Evolutionary conservation across 495 filamentous ascomycete species (phyloP).

Genomic region (Astrocystis sublimbata): DNA sequence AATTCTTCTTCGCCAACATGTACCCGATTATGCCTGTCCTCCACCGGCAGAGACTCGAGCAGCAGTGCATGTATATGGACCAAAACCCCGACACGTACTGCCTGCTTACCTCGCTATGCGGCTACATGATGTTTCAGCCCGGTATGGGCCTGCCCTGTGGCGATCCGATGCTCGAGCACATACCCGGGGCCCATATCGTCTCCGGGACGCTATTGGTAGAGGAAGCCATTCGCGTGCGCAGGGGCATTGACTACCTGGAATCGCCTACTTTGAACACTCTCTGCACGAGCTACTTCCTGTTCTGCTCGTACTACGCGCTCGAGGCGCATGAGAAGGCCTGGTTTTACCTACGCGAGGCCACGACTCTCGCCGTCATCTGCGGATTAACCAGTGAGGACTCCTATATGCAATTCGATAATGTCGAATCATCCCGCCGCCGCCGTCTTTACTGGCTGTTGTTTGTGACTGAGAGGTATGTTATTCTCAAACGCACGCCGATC

Average conservation of each 20-base stretch:
- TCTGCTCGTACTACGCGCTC: constrained; percentile 72
- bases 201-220: constrained; percentile 67
- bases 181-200: constrained; percentile 55
- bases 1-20: constrained; percentile 82
- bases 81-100: constrained; percentile 75
- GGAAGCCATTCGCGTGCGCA: constrained; percentile 73
- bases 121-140: constrained; percentile 83
- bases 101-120: constrained; percentile 74
- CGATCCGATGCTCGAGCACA: constrained; percentile 55
- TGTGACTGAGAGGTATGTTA: constrained; percentile 63
- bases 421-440: constrained; percentile 56
- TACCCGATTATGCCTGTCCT: constrained; percentile 84
- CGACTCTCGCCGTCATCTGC: constrained; percentile 58
- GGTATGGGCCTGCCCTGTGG: constrained; percentile 63
- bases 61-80: constrained; percentile 63
- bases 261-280: constrained; percentile 66
- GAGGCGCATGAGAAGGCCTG: constrained; percentile 72
- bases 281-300: constrained; percentile 79
- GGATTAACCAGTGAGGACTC: constrained; percentile 64
- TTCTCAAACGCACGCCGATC: neutral
- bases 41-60: constrained; percentile 64
- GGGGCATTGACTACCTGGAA: constrained; percentile 73
- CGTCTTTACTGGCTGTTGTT: constrained; percentile 74
- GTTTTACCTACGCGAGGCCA: constrained; percentile 72
- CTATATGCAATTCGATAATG: constrained; percentile 55